phyloP scores from a whole-genome alignment of 176 grass and related monocot genomes.

The Metroxylon sagu region DNA sequence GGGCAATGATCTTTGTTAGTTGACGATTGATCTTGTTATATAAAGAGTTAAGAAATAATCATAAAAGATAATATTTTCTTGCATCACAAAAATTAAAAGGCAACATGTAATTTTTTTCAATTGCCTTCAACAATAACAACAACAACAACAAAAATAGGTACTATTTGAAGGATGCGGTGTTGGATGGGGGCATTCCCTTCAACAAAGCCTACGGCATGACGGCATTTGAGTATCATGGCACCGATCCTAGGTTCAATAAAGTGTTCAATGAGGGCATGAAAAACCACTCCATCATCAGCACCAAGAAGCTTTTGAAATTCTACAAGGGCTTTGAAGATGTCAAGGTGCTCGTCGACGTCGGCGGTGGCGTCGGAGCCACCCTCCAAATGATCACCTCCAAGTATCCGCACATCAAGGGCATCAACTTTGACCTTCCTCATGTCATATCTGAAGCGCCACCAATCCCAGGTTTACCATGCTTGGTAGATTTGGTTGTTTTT shows the following conservation, averaged over 20 bases:
- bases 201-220: slow-evolving; percentile 97
- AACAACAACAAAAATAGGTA: slow-evolving; percentile 41
- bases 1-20: no score
- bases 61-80: no score
- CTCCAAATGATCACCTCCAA: slow-evolving; percentile 49
- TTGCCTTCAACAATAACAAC: no score
- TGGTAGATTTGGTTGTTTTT: no score
- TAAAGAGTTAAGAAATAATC: no score
- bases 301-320: slow-evolving; percentile 74
- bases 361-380: slow-evolving; percentile 80
- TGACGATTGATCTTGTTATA: no score
- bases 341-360: slow-evolving; percentile 66
- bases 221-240: slow-evolving; percentile 84
- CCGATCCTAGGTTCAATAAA: slow-evolving; percentile 69
- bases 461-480: slow-evolving; percentile 33
- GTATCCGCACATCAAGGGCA: slow-evolving; percentile 35
- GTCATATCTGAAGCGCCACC: slow-evolving; percentile 90
- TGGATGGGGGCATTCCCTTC: slow-evolving; percentile 92
- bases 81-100: no score
- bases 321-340: slow-evolving; percentile 63
- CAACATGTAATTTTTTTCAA: no score
- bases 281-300: slow-evolving; percentile 78
- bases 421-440: slow-evolving; percentile 94
- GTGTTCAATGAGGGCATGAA: slow-evolving; percentile 99
- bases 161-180: slow-evolving; percentile 65